Evolutionary conservation across 805 yeast genomes (phyloP), one percentile per base, ranked within the genome.

Genomic region (Kregervanrija fluxuum): DNA sequence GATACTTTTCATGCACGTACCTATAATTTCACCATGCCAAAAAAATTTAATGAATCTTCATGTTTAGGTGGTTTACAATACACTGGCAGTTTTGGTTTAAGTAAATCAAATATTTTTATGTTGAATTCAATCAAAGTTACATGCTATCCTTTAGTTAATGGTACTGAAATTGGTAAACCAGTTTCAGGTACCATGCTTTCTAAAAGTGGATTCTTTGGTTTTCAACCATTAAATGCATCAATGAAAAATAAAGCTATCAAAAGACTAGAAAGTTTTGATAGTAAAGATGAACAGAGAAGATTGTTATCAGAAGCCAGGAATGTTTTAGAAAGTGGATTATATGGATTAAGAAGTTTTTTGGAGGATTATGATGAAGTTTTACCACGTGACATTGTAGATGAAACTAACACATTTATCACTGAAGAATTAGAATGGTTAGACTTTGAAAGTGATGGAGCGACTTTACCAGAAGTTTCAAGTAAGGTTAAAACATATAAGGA

Each of bases 381-480:
- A 11, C 76, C 77, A 8, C 55, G 61, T 5, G 54, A 60, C 0
- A 65, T 69, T 34, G 48, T 76, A 5, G 70, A 66, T 5, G 52
- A 60, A 30, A 62, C 73, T 9, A 50, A 66, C 1, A 45, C 53
- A 0, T 49, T 66, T 5, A 75, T 82, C 4, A 45, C 67, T 12
- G 79, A 76, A 10, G 64, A 69, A 22, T 64, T 85, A 38, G 91
- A 83, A 47, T 87, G 95, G 95, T 66, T 88, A 34, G 95, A 87
- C 41, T 78, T 75, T 54, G 88, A 79, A 13, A 72, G 86, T 33
- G 84, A 75, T 43, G 68, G 65, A 16, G 74, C 85, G 1, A 50
- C 61, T 0, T 39, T 64, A 11, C 57, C 65, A 16, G 74, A 66
- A 2, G 59, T 79, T 22, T 59, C 62, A 15, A 55, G 57, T 3